phyloP scores from a whole-genome alignment of 2,329 filamentous ascomycete genomes.

The Trichoderma hamatum region DNA sequence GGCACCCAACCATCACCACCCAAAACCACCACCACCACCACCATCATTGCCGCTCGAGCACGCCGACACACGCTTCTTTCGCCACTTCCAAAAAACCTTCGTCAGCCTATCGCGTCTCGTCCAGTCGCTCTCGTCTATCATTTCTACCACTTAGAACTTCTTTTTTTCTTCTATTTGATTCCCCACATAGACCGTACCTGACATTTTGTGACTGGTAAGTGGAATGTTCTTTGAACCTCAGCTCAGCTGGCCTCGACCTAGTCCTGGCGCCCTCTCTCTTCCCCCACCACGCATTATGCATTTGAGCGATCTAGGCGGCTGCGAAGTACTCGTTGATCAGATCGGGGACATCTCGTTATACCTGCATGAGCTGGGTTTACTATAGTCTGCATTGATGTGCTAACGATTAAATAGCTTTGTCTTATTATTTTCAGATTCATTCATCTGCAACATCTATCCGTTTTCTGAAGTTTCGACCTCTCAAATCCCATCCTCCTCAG shows the following conservation, averaged over 20 bases:
- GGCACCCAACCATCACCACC: conserved; percentile 22
- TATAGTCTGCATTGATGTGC: neutral
- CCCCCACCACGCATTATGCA: conserved; percentile 5
- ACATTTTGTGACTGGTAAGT: conserved; percentile 28
- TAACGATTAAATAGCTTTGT: conserved; percentile 16
- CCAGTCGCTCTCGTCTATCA: conserved; percentile 19
- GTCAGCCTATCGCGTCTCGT: conserved; percentile 22
- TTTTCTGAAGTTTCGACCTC: neutral
- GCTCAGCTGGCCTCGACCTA: neutral
- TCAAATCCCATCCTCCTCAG: neutral
- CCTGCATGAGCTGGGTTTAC: neutral
- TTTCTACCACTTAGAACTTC: conserved; percentile 20
- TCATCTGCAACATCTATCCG: conserved; percentile 1
- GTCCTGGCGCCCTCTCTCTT: neutral
- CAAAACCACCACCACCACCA: conserved; percentile 11
- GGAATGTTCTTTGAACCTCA: conserved; percentile 9
- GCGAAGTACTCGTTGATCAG: neutral
- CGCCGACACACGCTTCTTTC: conserved; percentile 24
- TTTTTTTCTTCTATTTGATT: conserved; percentile 25
- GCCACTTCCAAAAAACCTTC: conserved; percentile 22
- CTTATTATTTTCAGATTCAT: neutral
- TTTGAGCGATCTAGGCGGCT: neutral
- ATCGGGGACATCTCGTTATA: neutral
- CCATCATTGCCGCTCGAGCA: conserved; percentile 5
- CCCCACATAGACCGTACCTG: conserved; percentile 26